A percentile compares a stretch with the other conserved stretches of the same genome.
Conservation (phyloP, 1,284 basidiomycete species). For the Erythrobasidium hasegawianum region DNA sequence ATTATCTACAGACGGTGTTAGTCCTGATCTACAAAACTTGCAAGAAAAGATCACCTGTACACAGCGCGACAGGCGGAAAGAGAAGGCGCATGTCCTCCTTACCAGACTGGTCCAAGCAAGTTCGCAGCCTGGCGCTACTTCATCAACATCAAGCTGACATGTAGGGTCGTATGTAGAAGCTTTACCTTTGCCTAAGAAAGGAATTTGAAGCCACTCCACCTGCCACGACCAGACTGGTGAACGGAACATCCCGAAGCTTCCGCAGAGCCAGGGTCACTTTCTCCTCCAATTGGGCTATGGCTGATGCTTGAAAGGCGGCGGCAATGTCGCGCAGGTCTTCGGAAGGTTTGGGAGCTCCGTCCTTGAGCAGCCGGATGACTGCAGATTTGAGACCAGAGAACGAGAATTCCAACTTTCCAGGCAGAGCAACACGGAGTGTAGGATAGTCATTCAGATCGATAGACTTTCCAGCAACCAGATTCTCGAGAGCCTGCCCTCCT, state of each 20-base stretch:
- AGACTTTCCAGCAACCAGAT: conserved; percentile 53
- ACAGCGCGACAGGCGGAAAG: conserved; percentile 66
- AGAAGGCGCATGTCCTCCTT: conserved; percentile 53
- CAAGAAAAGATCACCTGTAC: conserved; percentile 83
- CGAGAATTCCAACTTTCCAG: conserved; percentile 63
- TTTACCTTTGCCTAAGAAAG: conserved; percentile 63
- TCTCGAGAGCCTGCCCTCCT: conserved; percentile 68
- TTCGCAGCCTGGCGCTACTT: conserved; percentile 56
- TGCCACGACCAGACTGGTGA: conserved; percentile 62
- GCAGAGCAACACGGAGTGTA: conserved; percentile 54
- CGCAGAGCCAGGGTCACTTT: conserved; percentile 65
- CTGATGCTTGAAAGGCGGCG: conserved; percentile 67
- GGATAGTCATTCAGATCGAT: conserved; percentile 46
- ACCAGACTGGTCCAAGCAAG: conserved; percentile 50
- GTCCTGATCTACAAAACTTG: no score
- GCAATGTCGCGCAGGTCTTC: conserved; percentile 54
- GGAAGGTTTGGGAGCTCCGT: no score
- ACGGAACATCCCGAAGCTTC: conserved; percentile 49
- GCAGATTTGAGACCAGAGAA: conserved; percentile 59
- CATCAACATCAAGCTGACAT: no score
- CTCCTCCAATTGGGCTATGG: conserved; percentile 66
- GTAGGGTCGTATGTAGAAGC: background rate
- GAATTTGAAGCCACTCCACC: conserved; percentile 86
- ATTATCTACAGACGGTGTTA: conserved; percentile 64
- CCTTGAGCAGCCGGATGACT: conserved; percentile 35